A percentile compares a stretch with the other conserved stretches of the same genome.
Conservation (phyloP, 768 basidiomycete species). For the Coprinellus micaceus region DNA sequence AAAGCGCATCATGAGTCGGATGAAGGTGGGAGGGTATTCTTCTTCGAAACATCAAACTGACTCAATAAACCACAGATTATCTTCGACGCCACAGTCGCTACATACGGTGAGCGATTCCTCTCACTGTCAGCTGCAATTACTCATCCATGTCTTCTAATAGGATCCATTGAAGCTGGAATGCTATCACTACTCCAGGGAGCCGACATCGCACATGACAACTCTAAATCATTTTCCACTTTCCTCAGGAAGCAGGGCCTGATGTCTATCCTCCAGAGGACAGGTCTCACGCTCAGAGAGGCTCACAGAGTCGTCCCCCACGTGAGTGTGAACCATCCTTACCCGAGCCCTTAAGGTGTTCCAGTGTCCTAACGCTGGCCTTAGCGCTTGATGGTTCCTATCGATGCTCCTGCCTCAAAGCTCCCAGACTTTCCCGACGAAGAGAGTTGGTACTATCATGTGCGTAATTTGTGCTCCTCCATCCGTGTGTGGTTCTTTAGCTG, state of each 20-base stretch:
- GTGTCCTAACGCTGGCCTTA: slow-evolving; percentile 11
- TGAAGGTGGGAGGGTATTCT: too few species aligned
- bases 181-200: not conserved
- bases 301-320: slow-evolving; percentile 40
- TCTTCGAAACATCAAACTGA: too few species aligned
- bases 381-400: slow-evolving; percentile 30
- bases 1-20: too few species aligned
- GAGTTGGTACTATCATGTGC: slow-evolving; percentile 3
- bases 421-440: not conserved
- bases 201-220: slow-evolving; percentile 33
- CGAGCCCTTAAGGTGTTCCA: not conserved
- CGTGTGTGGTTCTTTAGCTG: too few species aligned
- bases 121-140: too few species aligned
- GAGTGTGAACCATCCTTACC: slow-evolving; percentile 14
- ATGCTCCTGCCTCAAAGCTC: slow-evolving; percentile 14
- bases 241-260: slow-evolving; percentile 26
- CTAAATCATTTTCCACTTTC: slow-evolving; percentile 31
- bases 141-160: too few species aligned
- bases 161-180: too few species aligned
- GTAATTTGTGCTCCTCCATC: not conserved
- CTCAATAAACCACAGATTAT: too few species aligned
- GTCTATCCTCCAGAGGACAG: slow-evolving; percentile 18
- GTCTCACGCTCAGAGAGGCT: slow-evolving; percentile 20
- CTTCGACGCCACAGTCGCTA: too few species aligned
- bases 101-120: too few species aligned